phyloP scores from a whole-genome alignment of 2,329 filamentous ascomycete genomes.

The Fusarium albidum region DNA sequence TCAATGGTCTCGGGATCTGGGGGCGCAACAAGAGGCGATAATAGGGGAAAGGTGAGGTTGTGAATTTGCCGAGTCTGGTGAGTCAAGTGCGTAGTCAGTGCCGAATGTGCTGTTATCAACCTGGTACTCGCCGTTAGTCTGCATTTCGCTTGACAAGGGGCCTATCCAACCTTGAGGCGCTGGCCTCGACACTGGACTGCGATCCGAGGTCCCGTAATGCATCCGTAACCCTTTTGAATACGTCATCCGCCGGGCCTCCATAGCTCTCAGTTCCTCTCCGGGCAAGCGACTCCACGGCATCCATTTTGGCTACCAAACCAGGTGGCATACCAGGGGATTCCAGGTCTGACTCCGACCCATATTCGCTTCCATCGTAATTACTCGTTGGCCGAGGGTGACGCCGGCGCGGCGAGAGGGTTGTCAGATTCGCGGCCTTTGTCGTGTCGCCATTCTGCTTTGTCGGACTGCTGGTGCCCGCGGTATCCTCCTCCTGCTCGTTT shows the following conservation, averaged over 20 bases:
- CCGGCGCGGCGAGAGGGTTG: constrained; percentile 53
- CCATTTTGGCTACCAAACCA: constrained; percentile 73
- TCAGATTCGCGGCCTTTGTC: constrained; percentile 51
- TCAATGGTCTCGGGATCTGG: constrained; percentile 73
- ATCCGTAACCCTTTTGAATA: constrained; percentile 74
- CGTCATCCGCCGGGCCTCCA: constrained; percentile 69
- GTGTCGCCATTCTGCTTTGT: constrained; percentile 33
- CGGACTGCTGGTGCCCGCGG: constrained; percentile 16
- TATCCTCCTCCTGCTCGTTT: constrained; percentile 18
- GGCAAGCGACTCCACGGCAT: constrained; percentile 75
- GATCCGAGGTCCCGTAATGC: constrained; percentile 76
- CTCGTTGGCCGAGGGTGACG: constrained; percentile 62
- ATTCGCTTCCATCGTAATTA: constrained; percentile 78
- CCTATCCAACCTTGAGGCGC: constrained; percentile 69
- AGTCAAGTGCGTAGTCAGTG: constrained; percentile 75
- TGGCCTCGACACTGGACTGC: constrained; percentile 76
- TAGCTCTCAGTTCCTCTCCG: constrained; percentile 72
- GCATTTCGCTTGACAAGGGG: not conserved
- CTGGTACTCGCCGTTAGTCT: constrained; percentile 52
- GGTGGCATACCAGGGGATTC: constrained; percentile 73
- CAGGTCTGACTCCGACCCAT: constrained; percentile 75
- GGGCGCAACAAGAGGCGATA: constrained; percentile 72
- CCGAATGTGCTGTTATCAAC: constrained; percentile 78
- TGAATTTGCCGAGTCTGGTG: constrained; percentile 81
- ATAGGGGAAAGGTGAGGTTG: constrained; percentile 73